Conservation (phyloP, 208 protist genomes). For the Trichomonas vaginalis region DNA sequence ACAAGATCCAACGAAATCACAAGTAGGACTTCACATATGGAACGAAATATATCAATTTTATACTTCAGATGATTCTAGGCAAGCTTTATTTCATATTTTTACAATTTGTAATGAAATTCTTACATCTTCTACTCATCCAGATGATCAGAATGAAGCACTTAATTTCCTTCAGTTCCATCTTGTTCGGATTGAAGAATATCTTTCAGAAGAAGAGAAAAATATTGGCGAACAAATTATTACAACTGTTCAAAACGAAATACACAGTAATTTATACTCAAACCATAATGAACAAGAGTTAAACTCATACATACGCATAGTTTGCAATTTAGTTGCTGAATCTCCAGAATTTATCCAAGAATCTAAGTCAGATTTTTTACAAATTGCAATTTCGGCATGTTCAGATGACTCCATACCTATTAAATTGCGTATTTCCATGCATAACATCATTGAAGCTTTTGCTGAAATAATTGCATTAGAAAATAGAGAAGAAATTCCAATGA, state of each 20-base stretch:
- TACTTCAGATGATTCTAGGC: neutral
- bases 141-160: neutral
- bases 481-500: neutral
- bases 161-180: neutral
- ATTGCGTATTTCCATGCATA: neutral
- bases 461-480: neutral
- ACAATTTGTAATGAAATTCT: neutral
- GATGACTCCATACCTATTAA: neutral
- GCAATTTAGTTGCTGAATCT: neutral
- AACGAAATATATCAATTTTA: neutral
- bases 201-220: neutral
- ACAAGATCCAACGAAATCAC: neutral
- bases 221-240: neutral
- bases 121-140: neutral
- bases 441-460: neutral
- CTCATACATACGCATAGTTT: neutral
- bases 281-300: neutral
- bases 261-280: neutral
- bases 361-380: neutral
- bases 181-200: neutral
- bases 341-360: neutral
- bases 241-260: neutral
- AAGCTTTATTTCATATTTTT: neutral
- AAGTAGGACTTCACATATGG: neutral
- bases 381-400: neutral